Evolutionary conservation across 345 rosid genomes (phyloP).

Genomic region (Brassica napus): Da-Ae NC_063441.1:20727501-20728000

Average conservation of each 20-base stretch:
- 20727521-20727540: no score
- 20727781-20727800: background rate
- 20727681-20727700: conserved; percentile 89
- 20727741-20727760: conserved; percentile 46
- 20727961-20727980: conserved; percentile 51
- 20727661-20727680: conserved; percentile 45
- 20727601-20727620: no score
- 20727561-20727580: no score
- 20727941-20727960: conserved; percentile 36
- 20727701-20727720: conserved; percentile 45
- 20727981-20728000: conserved; percentile 58
- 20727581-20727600: no score
- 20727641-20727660: conserved; percentile 35
- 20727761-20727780: conserved; percentile 30
- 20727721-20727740: conserved; percentile 61
- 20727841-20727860: conserved; percentile 69
- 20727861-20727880: conserved; percentile 78
- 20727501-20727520: no score
- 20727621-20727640: no score
- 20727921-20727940: conserved; percentile 36
- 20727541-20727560: no score
- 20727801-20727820: conserved; percentile 5
- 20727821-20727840: conserved; percentile 32
- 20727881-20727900: conserved; percentile 72
- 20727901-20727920: conserved; percentile 44